phyloP scores from a whole-genome alignment of 306 rosid genomes.

The Corylus avellana region DNA sequence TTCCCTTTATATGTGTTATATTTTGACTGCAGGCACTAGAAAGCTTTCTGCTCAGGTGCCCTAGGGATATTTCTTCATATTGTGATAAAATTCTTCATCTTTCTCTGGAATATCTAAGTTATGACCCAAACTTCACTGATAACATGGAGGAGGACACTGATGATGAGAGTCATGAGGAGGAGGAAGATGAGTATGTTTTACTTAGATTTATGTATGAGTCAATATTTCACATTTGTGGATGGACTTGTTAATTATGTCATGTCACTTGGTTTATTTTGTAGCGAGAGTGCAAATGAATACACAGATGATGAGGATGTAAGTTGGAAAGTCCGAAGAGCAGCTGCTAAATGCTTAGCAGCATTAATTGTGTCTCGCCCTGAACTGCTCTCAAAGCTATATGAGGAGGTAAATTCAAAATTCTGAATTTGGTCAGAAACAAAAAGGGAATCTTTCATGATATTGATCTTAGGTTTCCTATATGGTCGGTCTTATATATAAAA shows the following conservation, averaged over 20 bases:
- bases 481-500: neutral
- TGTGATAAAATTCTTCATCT: slow-evolving; percentile 90
- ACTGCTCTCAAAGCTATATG: slow-evolving; percentile 86
- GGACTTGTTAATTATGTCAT: slow-evolving; percentile 23
- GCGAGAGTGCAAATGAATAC: slow-evolving; percentile 97
- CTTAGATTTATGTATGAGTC: slow-evolving; percentile 25
- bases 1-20: slow-evolving; percentile 22
- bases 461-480: slow-evolving; percentile 1
- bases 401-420: slow-evolving; percentile 62
- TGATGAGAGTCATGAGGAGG: slow-evolving; percentile 86
- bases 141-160: slow-evolving; percentile 99
- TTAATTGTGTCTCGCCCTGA: slow-evolving; percentile 95
- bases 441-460: neutral
- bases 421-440: neutral
- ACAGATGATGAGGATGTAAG: slow-evolving; percentile 99
- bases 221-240: slow-evolving; percentile 12
- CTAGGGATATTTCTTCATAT: slow-evolving; percentile 83
- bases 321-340: slow-evolving; percentile 99
- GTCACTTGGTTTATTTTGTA: slow-evolving; percentile 40
- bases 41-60: slow-evolving; percentile 96
- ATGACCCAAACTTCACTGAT: slow-evolving; percentile 98
- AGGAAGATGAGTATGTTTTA: slow-evolving; percentile 88
- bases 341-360: slow-evolving; percentile 98
- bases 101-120: slow-evolving; percentile 82
- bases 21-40: slow-evolving; percentile 70